phyloP scores from a whole-genome alignment of 768 basidiomycete genomes.

The Xerocomellus chrysenteron region DNA sequence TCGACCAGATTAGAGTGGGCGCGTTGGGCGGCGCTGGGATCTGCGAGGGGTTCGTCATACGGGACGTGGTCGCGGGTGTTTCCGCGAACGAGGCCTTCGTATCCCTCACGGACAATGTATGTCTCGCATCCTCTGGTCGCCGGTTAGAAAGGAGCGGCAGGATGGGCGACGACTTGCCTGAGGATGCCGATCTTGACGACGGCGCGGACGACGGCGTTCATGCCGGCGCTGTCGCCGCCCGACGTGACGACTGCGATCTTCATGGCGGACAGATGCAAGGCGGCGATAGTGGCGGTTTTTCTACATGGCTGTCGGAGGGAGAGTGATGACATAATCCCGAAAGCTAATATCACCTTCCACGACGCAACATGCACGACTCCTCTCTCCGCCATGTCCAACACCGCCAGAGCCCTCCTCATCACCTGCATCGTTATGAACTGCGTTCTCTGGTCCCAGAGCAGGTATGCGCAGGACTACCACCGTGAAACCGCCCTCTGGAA shows the following conservation, averaged over 20 bases:
- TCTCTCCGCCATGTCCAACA: slow-evolving; percentile 45
- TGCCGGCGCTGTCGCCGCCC: slow-evolving; percentile 97
- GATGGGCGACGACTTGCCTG: slow-evolving; percentile 52
- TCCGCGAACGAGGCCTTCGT: slow-evolving; percentile 96
- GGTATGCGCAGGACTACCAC: slow-evolving; percentile 38
- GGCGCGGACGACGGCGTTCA: slow-evolving; percentile 93
- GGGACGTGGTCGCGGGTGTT: slow-evolving; percentile 42
- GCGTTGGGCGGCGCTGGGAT: slow-evolving; percentile 18
- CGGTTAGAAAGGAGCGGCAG: too few species aligned
- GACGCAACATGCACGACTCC: too few species aligned
- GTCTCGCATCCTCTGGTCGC: slow-evolving; percentile 78
- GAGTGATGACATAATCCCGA: slow-evolving; percentile 12
- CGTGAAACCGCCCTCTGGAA: slow-evolving; percentile 10
- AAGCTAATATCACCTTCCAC: too few species aligned
- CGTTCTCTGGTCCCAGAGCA: slow-evolving; percentile 64
- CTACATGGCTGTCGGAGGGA: background rate
- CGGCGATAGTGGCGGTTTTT: too few species aligned
- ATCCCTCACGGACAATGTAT: slow-evolving; percentile 96
- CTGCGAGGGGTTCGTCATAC: slow-evolving; percentile 31
- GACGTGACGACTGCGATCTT: slow-evolving; percentile 94
- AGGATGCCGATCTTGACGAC: slow-evolving; percentile 92
- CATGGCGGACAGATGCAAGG: slow-evolving; percentile 39
- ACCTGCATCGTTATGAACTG: slow-evolving; percentile 53
- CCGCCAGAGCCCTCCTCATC: slow-evolving; percentile 42
- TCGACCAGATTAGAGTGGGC: slow-evolving; percentile 48